Percentiles rank a stretch among this genome's conserved stretches.
These are phyloP conservation scores for Talaromyces sp. DNA, from an alignment of 2,329 filamentous ascomycete species.

Conservation along the genomic window DNA sequence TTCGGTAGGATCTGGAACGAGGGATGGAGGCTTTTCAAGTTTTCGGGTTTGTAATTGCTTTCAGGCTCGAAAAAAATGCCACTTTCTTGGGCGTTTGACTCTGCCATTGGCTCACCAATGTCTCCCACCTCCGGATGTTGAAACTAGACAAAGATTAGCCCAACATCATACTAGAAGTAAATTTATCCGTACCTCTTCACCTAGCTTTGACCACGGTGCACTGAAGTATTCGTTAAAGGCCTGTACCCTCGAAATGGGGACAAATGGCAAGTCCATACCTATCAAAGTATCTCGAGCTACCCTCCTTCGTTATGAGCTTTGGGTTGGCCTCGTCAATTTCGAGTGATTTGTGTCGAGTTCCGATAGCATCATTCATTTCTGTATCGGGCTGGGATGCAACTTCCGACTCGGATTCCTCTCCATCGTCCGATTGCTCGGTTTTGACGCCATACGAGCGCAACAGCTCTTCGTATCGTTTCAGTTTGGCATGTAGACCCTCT, in stretches of 20 bases:
- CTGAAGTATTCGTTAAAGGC: background rate
- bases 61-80: background rate
- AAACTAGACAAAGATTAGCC: background rate
- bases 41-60: background rate
- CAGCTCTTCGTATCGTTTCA: background rate
- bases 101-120: background rate
- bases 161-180: background rate
- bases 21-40: background rate
- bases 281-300: constrained; percentile 1
- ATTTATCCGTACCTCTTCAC: background rate
- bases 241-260: background rate
- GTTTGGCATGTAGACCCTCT: background rate
- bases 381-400: background rate
- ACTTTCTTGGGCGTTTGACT: background rate
- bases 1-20: background rate
- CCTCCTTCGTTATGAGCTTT: background rate
- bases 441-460: background rate
- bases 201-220: background rate
- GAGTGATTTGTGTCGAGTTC: background rate
- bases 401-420: background rate
- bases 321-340: background rate
- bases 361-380: background rate
- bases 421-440: background rate
- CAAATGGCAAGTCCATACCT: background rate
- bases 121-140: background rate